Evolutionary conservation across 305 asterid genomes (phyloP), one percentile per base, ranked within the genome.

Genomic region (Solanum aculeatissimum): DNA sequence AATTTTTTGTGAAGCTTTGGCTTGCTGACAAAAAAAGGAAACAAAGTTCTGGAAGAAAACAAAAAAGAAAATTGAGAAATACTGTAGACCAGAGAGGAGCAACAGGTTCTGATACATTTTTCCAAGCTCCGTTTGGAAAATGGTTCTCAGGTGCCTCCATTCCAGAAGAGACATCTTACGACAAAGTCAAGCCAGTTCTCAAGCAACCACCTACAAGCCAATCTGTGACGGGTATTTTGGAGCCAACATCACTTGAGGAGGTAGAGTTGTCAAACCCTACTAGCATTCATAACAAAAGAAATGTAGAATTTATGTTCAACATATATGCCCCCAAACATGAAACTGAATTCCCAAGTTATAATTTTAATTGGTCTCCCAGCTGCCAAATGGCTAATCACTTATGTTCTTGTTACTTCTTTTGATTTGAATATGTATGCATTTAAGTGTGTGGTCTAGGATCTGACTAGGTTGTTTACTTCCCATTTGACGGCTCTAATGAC

Each of bases 201-300:
- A 91, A 90, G 88, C 97, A 95, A 87, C 94, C 97, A 84, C 97
- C 98, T 72, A 86, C 93, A 45, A 95, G 97, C 90, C 97, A 94
- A 86, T 87, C 96, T 72, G 92, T 92, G 87, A 90, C 94, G 25
- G 99, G 99, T 82, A 82, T 85, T 85, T 87, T 93, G 83, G 86
- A 91, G 87, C 98, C 98, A 80, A 84, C 90, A 54, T 94, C 98
- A 80, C 75, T 87, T 49, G 98, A 94, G 89, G 98, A 96, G 98
- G 98, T 94, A 85, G 86, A 83, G 65, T 85, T 87, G 84, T 80
- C 83, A 51, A 29, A 84, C 78, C 83, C 85, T 78, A 71, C 68
- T 53, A 53, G n/a, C 83, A 6, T 53, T 78, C 32, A 77, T 51
- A 51, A 12, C 27, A 53, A 78, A 23, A 78, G 13, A 78, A 53